These are phyloP conservation scores for Blattamonas nauphoetae DNA, from an alignment of 78 protist species.

Conservation along the genomic window DNA sequence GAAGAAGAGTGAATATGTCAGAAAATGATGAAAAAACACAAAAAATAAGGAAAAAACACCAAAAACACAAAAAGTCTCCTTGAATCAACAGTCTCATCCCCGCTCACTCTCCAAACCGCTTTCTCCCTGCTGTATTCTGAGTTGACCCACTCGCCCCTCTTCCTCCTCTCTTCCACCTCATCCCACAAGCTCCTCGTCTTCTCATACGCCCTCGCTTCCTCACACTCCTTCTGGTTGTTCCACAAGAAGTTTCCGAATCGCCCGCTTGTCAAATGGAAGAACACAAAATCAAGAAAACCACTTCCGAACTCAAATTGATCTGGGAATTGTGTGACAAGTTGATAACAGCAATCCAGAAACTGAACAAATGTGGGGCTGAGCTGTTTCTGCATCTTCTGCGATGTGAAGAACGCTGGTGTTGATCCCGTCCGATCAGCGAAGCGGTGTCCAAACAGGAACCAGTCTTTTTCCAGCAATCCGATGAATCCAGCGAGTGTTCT, in stretches of 20 bases:
- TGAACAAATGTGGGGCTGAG: constrained; percentile 56
- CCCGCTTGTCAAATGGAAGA: constrained; percentile 22
- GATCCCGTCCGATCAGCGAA: background rate
- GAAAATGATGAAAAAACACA: too few species aligned
- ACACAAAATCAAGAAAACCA: constrained; percentile 16
- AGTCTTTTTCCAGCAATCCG: constrained; percentile 4
- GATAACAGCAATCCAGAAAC: constrained; percentile 58
- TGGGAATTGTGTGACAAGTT: constrained; percentile 46
- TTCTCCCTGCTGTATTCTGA: too few species aligned
- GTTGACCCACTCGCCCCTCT: too few species aligned
- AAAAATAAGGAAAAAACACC: too few species aligned
- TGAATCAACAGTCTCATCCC: too few species aligned
- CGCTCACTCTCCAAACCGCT: too few species aligned
- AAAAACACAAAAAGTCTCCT: too few species aligned
- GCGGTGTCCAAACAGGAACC: constrained; percentile 7
- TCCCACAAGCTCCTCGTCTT: too few species aligned
- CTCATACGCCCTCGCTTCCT: too few species aligned
- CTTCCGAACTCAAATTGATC: constrained; percentile 51
- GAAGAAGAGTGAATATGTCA: too few species aligned
- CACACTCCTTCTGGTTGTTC: constrained; percentile 39
- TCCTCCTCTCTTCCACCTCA: too few species aligned
- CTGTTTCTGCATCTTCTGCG: background rate
- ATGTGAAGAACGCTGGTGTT: background rate
- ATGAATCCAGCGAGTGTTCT: constrained; percentile 14
- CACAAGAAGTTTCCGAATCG: constrained; percentile 57